Evolutionary conservation across 352 stramenopile species (phyloP), one percentile per base, ranked within the genome.

Genomic region (Phytopythium ostracodes): DNA sequence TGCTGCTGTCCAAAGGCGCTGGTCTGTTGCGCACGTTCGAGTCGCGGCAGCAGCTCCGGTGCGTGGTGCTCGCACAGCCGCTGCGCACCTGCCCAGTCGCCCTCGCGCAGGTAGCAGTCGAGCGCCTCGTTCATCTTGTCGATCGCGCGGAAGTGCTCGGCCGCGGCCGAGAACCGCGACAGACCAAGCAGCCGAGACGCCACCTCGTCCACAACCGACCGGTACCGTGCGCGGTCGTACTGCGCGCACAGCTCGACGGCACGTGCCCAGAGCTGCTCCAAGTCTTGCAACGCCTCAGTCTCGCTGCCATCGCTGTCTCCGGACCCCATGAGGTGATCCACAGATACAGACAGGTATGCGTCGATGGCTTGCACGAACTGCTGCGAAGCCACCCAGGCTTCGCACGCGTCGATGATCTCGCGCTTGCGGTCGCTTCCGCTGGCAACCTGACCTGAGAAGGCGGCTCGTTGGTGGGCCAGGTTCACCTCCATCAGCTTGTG

Each of bases 51-150:
- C n/a, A 94, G 61, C 60, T 94, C 85, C 0, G 85, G 85, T 1
- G 85, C 83, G 58, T 92, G 79, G 59, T 91, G 81, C 49, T 94
- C 83, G 50, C 85, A 94, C 14, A 92, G 70, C 40, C 83, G 88
- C 62, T 94, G 85, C 0, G 84, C 81, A 24, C 75, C 82, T 18
- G 61, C 59, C 82, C 84, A 95, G 68, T 93, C 89, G 65, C 89
- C 88, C 18, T 82, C 76, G 14, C 82, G 80, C 40, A 93, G 66
- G 53, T 91, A 96, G 62, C 88, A 91, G 49, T 94, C 84, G 10
- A 98, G 75, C 5, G 94, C 94, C 66, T 98, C 91, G 62, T 97
- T 94, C 73, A 96, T 89, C 74, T 96, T 92, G 71, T 96, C 83
- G 50, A 94, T 92, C 10, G 82, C 86, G 65, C 90, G 75, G 68